Base-by-base conservation (phyloP, 1,284 basidiomycete species). In the Pulveroboletus sp. region DNA sequence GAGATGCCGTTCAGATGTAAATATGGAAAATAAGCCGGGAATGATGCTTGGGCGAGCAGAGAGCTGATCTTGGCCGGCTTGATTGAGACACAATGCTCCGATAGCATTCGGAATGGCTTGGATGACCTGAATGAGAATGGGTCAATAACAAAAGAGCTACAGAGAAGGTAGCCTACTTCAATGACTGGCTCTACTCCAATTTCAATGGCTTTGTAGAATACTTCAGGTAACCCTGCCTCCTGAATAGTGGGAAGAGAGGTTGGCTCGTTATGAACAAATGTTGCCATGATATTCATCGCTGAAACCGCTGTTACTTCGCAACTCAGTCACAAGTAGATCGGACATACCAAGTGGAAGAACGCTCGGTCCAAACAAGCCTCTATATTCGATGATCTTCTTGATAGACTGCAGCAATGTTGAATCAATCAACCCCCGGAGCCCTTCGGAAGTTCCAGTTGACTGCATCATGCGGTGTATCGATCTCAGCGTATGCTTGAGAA, bases 221-320 rank as follows among this genome's bases (percentile, higher is more conserved):
- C 83, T 67, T 96, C 92, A 1, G 97, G 97, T 3, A 99, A 75
- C 26, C 90, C 86, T 47, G 87, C 84, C 74, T 99, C 97, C 74
- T 99, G 97, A 38, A 99, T 88, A 50, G 96, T 91, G 2, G 85
- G 78, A 54, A 99, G 79, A 15, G 94, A 97, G 0, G 96, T 98
- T 12, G 97, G 97, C 75, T 99, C 97, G 67, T 98, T 99, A 79
- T 99, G 96, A 18, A 99, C 89, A 72, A 99, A 98, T 0, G 95
- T 96, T 7, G 96, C 89, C 89, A 98, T 95, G 71, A 98, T 92
- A 74, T 96, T 96, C 79, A 98, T 94, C 2, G 94, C 94, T 92
- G 67, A 20, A 51, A 20, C 24, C 7, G 18, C 2, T 25, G 45
- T 64, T 57, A 67, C 26, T 51, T 22, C 52, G n/a, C 33, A 22